Evolutionary conservation across 768 basidiomycete species (phyloP).

Genomic region (Nidularia pulvinata): DNA sequence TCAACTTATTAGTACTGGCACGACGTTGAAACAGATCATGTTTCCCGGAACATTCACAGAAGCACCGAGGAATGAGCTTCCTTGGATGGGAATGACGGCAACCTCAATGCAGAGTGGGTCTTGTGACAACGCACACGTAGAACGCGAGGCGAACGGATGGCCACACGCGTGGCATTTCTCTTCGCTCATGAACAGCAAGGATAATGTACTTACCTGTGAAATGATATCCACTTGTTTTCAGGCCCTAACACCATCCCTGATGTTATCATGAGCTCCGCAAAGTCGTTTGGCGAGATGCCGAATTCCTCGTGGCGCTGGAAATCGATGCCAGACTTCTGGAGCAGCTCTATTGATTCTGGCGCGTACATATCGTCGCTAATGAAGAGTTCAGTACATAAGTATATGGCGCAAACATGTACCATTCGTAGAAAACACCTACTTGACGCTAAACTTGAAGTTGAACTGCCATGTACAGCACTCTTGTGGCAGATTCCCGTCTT

Average conservation of each 20-base stretch:
- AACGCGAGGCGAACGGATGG: neutral
- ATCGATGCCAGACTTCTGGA: slow-evolving; percentile 95
- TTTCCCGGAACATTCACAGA: no score
- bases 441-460: slow-evolving; percentile 92
- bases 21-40: neutral
- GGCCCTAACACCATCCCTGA: slow-evolving; percentile 89
- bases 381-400: neutral
- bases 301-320: slow-evolving; percentile 92
- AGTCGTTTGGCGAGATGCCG: slow-evolving; percentile 91
- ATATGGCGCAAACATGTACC: neutral
- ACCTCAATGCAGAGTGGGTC: neutral
- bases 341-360: slow-evolving; percentile 94
- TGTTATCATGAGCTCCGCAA: slow-evolving; percentile 97
- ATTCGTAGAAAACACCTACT: slow-evolving; percentile 46
- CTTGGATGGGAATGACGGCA: no score
- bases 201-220: slow-evolving; percentile 79
- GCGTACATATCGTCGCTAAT: slow-evolving; percentile 96
- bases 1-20: neutral
- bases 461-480: slow-evolving; percentile 99
- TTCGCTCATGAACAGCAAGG: neutral
- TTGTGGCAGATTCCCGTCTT: slow-evolving; percentile 88
- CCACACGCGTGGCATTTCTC: neutral
- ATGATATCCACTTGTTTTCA: slow-evolving; percentile 96
- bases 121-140: neutral
- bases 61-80: no score